Base-by-base conservation (phyloP, 129 eudicot species). In the Centrapalus pauciflorus region DNA sequence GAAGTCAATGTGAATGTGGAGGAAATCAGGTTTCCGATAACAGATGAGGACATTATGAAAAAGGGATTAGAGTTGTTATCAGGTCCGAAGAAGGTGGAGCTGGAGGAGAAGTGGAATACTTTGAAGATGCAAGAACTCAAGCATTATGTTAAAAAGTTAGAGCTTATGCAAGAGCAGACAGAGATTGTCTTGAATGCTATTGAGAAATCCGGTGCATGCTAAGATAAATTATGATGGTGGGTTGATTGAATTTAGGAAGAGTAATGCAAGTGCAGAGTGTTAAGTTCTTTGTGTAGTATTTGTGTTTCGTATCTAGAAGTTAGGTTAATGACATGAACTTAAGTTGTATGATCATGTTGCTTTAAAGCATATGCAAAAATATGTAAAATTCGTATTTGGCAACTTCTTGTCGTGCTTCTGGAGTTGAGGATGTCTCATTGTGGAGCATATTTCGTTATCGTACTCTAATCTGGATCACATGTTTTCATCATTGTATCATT, bases 71-170 rank as follows among this genome's bases (percentile, higher is more conserved):
- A 69, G 43, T 14, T 73, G 37, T 20, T 80, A 41, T 66, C 37
- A 0, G 72, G 37, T 14, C 12, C 55, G 9, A 67, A 83, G 40
- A 69, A 63, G 33, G 34, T 45, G 37, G 77, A 76, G 43, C 29
- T 70, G 76, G 74, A 73, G 66, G 60, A 70, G 56, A 68, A 77
- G 58, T 74, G 79, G 83, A 70, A 71, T 68, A 61, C 58, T 49
- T 34, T 83, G 25, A 45, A 26, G 24, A 19, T 62, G 52, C 48
- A 68, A 64, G 84, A 79, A 56, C 24, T 40, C 19, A 73, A 72
- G 60, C 34, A 62, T 9, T 40, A 21, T 12, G 20, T 59, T 54
- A 64, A 38, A 51, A 64, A 65, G 40, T 11, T 64, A 64, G 84
- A 83, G 60, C 61, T 75, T 41, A 27, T 50, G 43, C 56, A 29